A percentile compares a stretch with the other conserved stretches of the same genome.
Evolutionary conservation across 1,139 yeast genomes (phyloP).

Genomic region (Arxiozyma heterogenica): DNA sequence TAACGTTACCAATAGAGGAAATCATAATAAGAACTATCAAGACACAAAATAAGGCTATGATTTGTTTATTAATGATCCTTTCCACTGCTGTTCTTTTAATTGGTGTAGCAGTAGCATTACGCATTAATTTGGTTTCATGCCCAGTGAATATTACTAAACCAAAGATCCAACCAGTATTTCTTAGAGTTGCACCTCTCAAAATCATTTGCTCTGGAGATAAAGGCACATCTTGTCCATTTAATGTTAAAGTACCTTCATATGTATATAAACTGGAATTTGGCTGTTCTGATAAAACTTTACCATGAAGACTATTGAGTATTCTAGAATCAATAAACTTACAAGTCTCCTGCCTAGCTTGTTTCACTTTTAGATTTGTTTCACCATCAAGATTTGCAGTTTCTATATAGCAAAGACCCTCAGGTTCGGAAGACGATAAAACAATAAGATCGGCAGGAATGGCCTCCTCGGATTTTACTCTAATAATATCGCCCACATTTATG

Average conservation of each 20-base stretch:
- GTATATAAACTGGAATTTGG: constrained; percentile 94
- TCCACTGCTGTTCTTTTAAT: constrained; percentile 96
- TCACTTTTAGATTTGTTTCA: constrained; percentile 91
- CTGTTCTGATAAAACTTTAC: constrained; percentile 68
- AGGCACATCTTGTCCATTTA: constrained; percentile 54
- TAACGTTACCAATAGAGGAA: constrained; percentile 82
- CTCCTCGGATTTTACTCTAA: constrained; percentile 76
- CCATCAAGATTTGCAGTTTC: constrained; percentile 98
- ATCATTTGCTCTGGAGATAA: constrained; percentile 84
- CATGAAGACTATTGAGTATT: constrained; percentile 46
- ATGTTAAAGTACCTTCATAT: constrained; percentile 77
- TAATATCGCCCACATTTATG: constrained; percentile 84
- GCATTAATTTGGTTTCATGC: constrained; percentile 95
- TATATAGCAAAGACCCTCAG: constrained; percentile 93
- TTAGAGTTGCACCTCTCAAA: constrained; percentile 86
- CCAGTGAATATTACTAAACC: constrained; percentile 95
- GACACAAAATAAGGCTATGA: constrained; percentile 75
- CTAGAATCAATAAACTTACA: constrained; percentile 61
- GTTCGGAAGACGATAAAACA: constrained; percentile 83
- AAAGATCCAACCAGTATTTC: constrained; percentile 93
- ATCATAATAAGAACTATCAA: constrained; percentile 66
- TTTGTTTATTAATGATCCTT: constrained; percentile 86
- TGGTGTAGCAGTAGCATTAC: constrained; percentile 98
- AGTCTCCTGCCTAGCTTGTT: constrained; percentile 78
- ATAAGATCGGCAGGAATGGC: constrained; percentile 92